Evolutionary conservation across 2,329 filamentous ascomycete genomes (phyloP), one percentile per base, ranked within the genome.

Genomic region (Aaosphaeria pasadenensis): DNA sequence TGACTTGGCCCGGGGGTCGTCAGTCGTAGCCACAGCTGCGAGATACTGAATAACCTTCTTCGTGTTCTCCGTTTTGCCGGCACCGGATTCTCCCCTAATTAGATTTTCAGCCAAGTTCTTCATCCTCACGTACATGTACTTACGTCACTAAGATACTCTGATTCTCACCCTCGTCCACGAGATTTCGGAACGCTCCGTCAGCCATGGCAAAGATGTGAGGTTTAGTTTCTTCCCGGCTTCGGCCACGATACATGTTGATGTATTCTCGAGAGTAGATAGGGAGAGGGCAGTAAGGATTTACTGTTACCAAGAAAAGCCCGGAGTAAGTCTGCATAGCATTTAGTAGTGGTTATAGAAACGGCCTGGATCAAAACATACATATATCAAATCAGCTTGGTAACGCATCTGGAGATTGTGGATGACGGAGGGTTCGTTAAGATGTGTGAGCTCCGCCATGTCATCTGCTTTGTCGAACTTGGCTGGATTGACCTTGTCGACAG

Each of bases 11-110:
- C 78, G 72, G 2, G 86, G 80, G 0, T 86, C 85, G 50, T 97
- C 92, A 0, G 89, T 84, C 39, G 89, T 88, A 7, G 94, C 94
- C 41, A 99, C 94, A 1, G 94, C 91, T 11, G 94, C 94, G 39
- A 99, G 83, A 65, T 99, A 99, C 63, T 99, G 95, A 47, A 99
- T 99, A 58, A 99, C 94, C 70, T 99, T 99, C 68, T 99, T 99
- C 11, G 94, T 99, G 67, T 99, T 99, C 69, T 99, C 94, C 0
- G 94, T 99, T 75, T 99, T 99, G 59, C 94, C 94, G 32, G 94
- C 94, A 66, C 94, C 94, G 13, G 94, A 99, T 74, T 99, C 94
- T 72, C 94, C 94, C 3, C 78, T 80, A 46, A n/a, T 39, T 28
- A 2, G 5, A 6, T 33, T 48, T 9, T 36, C n/a, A 36, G n/a